Evolutionary conservation across 305 asterid species (phyloP).

Genomic region (Fraxinus xanthoxyloides): DNA sequence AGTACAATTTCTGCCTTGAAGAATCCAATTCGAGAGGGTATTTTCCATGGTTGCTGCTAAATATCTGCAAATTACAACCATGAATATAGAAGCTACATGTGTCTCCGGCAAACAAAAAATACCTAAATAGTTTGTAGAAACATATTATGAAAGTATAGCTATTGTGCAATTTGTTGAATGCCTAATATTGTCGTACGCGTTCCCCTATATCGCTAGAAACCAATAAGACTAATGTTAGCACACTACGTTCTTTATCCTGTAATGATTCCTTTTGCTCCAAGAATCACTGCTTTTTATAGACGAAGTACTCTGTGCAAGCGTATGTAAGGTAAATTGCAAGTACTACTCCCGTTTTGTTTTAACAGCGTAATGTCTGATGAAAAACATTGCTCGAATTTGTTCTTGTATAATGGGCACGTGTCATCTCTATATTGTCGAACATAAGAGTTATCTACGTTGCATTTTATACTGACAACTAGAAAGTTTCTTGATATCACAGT

Average conservation of each 20-base stretch:
- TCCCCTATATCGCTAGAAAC: not conserved
- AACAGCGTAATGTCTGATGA: not conserved
- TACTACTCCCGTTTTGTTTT: not conserved
- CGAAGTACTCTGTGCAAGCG: not conserved
- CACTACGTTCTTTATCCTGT: not conserved
- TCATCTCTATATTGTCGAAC: not conserved
- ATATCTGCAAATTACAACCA: not conserved
- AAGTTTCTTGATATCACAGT: constrained; percentile 34
- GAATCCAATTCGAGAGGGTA: not conserved
- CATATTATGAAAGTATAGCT: not conserved
- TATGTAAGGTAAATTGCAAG: not conserved
- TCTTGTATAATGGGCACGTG: not conserved
- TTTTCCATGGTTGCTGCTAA: not conserved
- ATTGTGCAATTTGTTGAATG: not conserved
- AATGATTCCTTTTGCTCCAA: not conserved
- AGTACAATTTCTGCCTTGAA: not conserved
- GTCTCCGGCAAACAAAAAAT: not conserved
- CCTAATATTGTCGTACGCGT: not conserved
- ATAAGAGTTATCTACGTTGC: not conserved
- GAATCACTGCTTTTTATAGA: not conserved
- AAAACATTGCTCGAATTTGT: not conserved
- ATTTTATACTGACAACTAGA: constrained; percentile 6
- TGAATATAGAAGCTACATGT: not conserved
- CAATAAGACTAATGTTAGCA: not conserved
- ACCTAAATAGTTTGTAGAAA: not conserved